A percentile compares a stretch with the other conserved stretches of the same genome.
Conservation (phyloP, 2,329 filamentous ascomycete species). For the Sporothrix brasiliensis region DNA sequence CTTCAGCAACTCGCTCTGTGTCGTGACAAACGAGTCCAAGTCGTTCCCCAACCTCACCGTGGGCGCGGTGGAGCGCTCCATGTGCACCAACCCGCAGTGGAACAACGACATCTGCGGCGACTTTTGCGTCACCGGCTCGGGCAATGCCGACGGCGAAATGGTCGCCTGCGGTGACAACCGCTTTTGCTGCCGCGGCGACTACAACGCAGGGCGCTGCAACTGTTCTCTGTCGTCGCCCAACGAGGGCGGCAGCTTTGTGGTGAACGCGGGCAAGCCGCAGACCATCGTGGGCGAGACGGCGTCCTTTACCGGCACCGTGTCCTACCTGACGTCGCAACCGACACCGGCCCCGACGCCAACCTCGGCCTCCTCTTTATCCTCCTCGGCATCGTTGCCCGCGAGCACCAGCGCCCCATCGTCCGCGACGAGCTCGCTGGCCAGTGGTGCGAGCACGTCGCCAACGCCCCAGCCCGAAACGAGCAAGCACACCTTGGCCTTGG, state of each 20-base stretch:
- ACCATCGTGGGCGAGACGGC: conserved; percentile 35
- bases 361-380: background rate
- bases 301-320: conserved; percentile 32
- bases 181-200: conserved; percentile 39
- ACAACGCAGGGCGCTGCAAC: conserved; percentile 36
- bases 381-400: background rate
- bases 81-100: conserved; percentile 40
- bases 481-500: conserved; percentile 4
- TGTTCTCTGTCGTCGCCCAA: conserved; percentile 31
- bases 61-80: conserved; percentile 36
- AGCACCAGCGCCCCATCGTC: background rate
- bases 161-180: conserved; percentile 34
- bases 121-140: conserved; percentile 34
- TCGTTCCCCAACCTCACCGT: conserved; percentile 35
- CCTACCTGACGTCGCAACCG: conserved; percentile 25
- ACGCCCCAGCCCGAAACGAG: background rate
- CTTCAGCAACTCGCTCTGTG: conserved; percentile 38
- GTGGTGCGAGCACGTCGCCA: background rate
- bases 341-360: conserved; percentile 6
- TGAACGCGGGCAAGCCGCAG: conserved; percentile 34
- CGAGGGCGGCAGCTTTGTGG: conserved; percentile 29
- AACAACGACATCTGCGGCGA: conserved; percentile 38
- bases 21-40: conserved; percentile 35
- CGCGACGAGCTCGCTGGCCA: background rate
- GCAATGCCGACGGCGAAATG: conserved; percentile 34